Percentiles rank a stretch among this genome's conserved stretches.
These are phyloP conservation scores for Euphrasia confusa DNA, from an alignment of 257 asterid genomes.

Conservation along the genomic window DNA sequence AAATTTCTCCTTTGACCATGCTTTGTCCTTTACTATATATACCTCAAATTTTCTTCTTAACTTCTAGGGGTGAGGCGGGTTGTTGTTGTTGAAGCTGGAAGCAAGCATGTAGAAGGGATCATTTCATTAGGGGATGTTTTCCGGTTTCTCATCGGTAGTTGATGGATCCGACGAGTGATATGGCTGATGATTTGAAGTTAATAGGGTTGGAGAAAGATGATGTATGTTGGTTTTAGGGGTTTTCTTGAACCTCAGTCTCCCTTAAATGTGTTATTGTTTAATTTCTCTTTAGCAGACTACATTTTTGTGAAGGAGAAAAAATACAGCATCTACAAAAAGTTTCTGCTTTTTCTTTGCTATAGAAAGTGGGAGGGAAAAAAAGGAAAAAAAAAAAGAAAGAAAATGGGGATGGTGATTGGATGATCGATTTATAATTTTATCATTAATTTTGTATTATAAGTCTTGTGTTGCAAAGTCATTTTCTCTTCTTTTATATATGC, in stretches of 20 bases:
- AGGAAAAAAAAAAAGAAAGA: constrained; percentile 22
- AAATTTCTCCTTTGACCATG: background rate
- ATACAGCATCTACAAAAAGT: constrained; percentile 19
- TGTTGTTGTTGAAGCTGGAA: constrained; percentile 90
- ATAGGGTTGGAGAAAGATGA: constrained; percentile 33
- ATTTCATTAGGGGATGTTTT: constrained; percentile 67
- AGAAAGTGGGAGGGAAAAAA: constrained; percentile 21
- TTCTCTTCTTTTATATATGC: no score
- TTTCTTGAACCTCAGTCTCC: constrained; percentile 17
- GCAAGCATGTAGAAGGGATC: constrained; percentile 89
- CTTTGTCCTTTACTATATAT: background rate
- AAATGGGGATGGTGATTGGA: constrained; percentile 21
- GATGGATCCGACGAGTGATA: constrained; percentile 12
- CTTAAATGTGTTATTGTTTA: constrained; percentile 24
- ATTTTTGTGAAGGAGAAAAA: constrained; percentile 27
- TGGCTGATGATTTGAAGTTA: constrained; percentile 33
- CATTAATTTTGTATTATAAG: constrained; percentile 16
- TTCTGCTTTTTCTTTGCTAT: constrained; percentile 20
- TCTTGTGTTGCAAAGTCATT: background rate
- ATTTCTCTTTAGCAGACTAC: constrained; percentile 22
- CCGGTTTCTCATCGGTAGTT: constrained; percentile 64
- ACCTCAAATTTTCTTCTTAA: background rate
- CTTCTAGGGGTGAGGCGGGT: constrained; percentile 78
- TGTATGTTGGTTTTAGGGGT: constrained; percentile 31
- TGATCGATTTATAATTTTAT: constrained; percentile 8